phyloP scores from a whole-genome alignment of 768 basidiomycete species.

The Mycena polygramma region DNA sequence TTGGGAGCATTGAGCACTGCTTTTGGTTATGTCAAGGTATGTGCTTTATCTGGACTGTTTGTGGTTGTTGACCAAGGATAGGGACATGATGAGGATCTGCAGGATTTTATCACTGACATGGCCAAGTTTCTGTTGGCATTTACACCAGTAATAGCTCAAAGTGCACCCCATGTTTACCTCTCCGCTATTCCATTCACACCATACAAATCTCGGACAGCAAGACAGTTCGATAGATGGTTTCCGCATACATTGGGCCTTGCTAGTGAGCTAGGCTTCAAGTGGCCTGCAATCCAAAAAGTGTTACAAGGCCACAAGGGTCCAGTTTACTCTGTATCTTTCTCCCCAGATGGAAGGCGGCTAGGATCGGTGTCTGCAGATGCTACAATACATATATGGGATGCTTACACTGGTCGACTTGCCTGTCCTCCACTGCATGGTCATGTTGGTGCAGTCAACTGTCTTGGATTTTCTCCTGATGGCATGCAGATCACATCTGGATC shows the following conservation, averaged over 20 bases:
- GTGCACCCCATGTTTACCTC: neutral
- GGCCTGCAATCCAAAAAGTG: neutral
- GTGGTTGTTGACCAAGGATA: too few relatives aligned
- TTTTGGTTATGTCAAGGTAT: neutral
- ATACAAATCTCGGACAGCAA: neutral
- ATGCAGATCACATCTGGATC: too few relatives aligned
- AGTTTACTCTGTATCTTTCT: neutral
- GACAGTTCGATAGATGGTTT: neutral
- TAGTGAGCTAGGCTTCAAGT: too few relatives aligned
- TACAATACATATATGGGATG: too few relatives aligned
- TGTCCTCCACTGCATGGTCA: too few relatives aligned
- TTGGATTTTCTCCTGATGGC: too few relatives aligned
- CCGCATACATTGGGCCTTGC: neutral
- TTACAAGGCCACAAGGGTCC: neutral
- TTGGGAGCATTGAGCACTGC: too few relatives aligned
- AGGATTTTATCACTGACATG: neutral
- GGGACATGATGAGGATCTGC: neutral
- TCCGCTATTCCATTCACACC: neutral
- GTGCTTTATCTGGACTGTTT: too few relatives aligned
- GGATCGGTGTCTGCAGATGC: too few relatives aligned
- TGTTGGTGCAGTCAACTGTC: too few relatives aligned
- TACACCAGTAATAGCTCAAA: neutral
- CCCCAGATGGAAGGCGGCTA: neutral
- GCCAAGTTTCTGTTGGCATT: neutral
- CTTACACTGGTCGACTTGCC: too few relatives aligned